Base-by-base conservation (phyloP, 352 stramenopile species). In the Phytophthora sp. region DNA sequence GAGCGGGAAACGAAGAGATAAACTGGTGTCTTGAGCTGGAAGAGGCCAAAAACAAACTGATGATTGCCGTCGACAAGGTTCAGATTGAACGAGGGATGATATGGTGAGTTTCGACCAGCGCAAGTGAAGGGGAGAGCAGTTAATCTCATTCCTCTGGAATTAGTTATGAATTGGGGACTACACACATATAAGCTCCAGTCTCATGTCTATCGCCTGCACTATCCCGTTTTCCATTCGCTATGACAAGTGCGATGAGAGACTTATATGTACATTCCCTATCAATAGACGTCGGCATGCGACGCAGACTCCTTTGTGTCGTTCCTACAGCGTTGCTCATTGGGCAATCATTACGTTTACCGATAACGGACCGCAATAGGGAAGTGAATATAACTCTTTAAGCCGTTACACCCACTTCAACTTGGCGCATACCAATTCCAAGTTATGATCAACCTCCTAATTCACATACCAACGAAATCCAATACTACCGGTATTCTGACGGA, bases 1-100 rank as follows among this genome's bases (percentile, higher is more conserved):
- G 46, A 54, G 33, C n/a, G 21, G 23, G 51, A 36, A 31, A 46
- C 33, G 26, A 38, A 26, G 35, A 23, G 26, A 36, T 24, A 38
- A 36, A 42, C 13, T 45, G 53, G 42, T 59, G 58, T 39, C 47
- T 59, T 67, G 69, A 52, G 52, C 57, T 68, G 59, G 46, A 71
- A 29, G 33, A 50, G 35, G 44, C 38, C 58, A 57, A 67, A 74
- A 44, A 31, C 42, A 57, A 58, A 77, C 33, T 77, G 69, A 70
- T 6, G n/a, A 39, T 66, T 7, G 4, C 5, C 12, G 9, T 24
- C 20, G 11, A 29, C 8, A 8, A 30, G 30, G 12, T 16, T 16
- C 21, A 50, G 21, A 11, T 31, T 11, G 26, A 30, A 7, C 20
- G 3, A n/a, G 18, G 16, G 39, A 18, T 46, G 39, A 23, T 46